Conservation (phyloP, 2,329 filamentous ascomycete genomes). For the Metarhizium guizhouense region DNA sequence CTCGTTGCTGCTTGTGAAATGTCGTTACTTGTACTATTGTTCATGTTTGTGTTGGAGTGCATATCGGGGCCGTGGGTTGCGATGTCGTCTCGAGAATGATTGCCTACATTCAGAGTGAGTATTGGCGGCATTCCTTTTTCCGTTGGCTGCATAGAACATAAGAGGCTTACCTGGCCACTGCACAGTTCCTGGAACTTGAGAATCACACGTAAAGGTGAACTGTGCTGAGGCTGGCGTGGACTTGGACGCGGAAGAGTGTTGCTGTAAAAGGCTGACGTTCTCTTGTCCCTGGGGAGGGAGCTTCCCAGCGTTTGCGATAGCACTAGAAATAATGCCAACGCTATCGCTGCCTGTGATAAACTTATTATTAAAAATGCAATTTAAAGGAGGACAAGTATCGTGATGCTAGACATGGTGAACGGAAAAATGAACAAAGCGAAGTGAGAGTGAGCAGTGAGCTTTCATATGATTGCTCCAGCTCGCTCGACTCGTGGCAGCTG, state of each 20-base stretch:
- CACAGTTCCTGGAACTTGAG: slow-evolving; percentile 72
- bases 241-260: slow-evolving; percentile 50
- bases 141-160: neutral
- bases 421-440: neutral
- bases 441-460: neutral
- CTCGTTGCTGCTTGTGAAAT: slow-evolving; percentile 25
- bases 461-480: neutral
- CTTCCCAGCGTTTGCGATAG: slow-evolving; percentile 81
- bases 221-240: slow-evolving; percentile 67
- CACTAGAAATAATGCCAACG: slow-evolving; percentile 77
- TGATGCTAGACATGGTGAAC: neutral
- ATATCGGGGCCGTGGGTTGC: slow-evolving; percentile 9
- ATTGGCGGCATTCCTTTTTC: neutral
- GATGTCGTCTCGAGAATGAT: slow-evolving; percentile 14
- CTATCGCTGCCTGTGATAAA: slow-evolving; percentile 29
- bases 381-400: neutral
- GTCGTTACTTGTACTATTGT: slow-evolving; percentile 20
- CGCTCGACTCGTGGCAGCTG: neutral
- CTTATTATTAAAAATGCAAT: neutral
- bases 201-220: slow-evolving; percentile 95
- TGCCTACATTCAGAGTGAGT: slow-evolving; percentile 11
- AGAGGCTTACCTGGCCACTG: slow-evolving; percentile 55
- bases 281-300: slow-evolving; percentile 60
- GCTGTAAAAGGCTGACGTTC: slow-evolving; percentile 69
- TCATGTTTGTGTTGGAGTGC: slow-evolving; percentile 9